Base-by-base conservation (phyloP, 257 asterid genomes). In the Galeopsis tetrahit region DNA sequence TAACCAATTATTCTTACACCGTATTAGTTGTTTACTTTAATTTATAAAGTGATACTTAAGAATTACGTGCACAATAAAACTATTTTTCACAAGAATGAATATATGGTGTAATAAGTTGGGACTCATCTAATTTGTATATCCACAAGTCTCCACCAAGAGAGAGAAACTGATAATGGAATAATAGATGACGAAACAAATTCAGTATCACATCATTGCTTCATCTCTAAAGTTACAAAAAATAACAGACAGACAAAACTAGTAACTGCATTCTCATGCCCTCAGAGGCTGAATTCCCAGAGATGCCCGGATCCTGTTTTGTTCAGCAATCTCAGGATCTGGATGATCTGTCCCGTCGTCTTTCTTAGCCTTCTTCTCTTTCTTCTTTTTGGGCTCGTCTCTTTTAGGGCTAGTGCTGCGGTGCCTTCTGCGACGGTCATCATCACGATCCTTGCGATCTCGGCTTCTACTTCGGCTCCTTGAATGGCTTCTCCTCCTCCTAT, bases 251-350 rank as follows among this genome's bases (percentile, higher is more conserved):
- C 34, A 46, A 53, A 63, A 46, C 40, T 8, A 57, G 33, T 68
- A 70, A 43, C 36, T 43, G 51, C 55, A 51, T 51, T 55, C 4
- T 83, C 73, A 86, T 44, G 51, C 2, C 84, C 74, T 90, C 81
- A 94, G 87, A 75, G 99, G 99, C 79, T 88, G 87, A 60, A 94
- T 6, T 43, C 99, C 99, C 3, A 94, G 98, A 49, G 96, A 87
- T 2, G 97, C 96, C 31, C 97, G 79, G 21, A 95, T 57, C 83
- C 90, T 82, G 79, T 95, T 95, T 33, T 83, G 84, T 80, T 88
- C 97, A 0, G 99, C 99, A 72, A 95, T 95, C 88, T 95, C 99
- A 35, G 99, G 98, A 78, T 95, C 98, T 1, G 97, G 97, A 86
- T 92, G 99, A 75, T 95, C 99, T 1, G 97, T 89, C 40, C 98